Conservation (phyloP, 2,329 filamentous ascomycete genomes). For the Aspergillus viridinutans region DNA sequence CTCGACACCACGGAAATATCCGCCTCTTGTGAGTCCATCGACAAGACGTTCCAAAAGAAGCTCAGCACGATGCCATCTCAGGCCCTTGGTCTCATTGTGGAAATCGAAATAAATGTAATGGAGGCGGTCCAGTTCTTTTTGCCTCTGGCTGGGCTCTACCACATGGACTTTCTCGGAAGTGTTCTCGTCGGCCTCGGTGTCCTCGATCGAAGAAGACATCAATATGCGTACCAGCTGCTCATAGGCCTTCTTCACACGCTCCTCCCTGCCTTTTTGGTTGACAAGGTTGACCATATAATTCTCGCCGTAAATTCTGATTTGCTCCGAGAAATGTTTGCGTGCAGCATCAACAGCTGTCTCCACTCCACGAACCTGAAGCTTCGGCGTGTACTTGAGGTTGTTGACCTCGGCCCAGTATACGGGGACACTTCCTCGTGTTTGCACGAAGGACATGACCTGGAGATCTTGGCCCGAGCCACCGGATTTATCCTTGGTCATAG, state of each 20-base stretch:
- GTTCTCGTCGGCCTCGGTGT: slow-evolving; percentile 58
- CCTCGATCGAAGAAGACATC: slow-evolving; percentile 64
- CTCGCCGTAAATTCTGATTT: slow-evolving; percentile 89
- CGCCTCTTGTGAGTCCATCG: slow-evolving; percentile 70
- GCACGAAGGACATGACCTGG: slow-evolving; percentile 90
- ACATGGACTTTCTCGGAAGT: slow-evolving; percentile 77
- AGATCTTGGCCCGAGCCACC: slow-evolving; percentile 65
- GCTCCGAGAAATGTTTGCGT: slow-evolving; percentile 84
- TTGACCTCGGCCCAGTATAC: slow-evolving; percentile 97
- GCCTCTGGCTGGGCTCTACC: slow-evolving; percentile 60
- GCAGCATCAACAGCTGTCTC: slow-evolving; percentile 77
- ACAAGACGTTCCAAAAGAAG: slow-evolving; percentile 78
- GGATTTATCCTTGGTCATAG: slow-evolving; percentile 69
- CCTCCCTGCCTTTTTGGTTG: slow-evolving; percentile 90
- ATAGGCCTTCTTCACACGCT: slow-evolving; percentile 85
- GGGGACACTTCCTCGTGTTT: slow-evolving; percentile 93
- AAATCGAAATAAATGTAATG: slow-evolving; percentile 99
- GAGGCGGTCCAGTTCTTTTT: slow-evolving; percentile 70
- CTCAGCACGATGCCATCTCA: slow-evolving; percentile 88
- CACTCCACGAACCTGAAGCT: slow-evolving; percentile 78
- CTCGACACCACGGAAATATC: slow-evolving; percentile 90
- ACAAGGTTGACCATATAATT: slow-evolving; percentile 97
- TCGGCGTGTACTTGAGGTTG: slow-evolving; percentile 84
- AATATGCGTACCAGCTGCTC: slow-evolving; percentile 81
- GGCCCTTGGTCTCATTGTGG: slow-evolving; percentile 93